Evolutionary conservation across 2,329 filamentous ascomycete genomes (phyloP), one percentile per base, ranked within the genome.

Genomic region (Cordyceps tenuipes): DNA sequence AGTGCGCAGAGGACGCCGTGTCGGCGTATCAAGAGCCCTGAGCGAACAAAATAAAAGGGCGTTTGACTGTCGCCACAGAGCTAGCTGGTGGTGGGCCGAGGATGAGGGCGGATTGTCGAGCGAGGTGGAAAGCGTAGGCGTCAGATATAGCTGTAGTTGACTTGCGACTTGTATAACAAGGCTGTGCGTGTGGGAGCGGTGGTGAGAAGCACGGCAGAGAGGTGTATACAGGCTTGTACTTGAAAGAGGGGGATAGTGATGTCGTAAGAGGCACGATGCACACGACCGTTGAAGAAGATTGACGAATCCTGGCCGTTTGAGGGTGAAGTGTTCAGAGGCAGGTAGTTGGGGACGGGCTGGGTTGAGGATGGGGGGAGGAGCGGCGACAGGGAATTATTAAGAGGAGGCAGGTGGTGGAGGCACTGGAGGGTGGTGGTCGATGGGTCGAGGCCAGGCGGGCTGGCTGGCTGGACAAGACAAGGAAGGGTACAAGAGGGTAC

Each of bases 31-130:
- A 21, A 61, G 51, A 60, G 61, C 60, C 61, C 57, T 60, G 60
- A 53, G 60, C 64, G 49, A 60, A 65, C 65, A 66, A 66, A 66
- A 66, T 62, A 62, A 62, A 47, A 63, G 61, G 3, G 61, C 61
- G 61, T 62, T 62, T 62, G 57, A 57, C 61, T 62, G 61, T 60
- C 61, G 61, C 61, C 61, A 62, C 61, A 62, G 57, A 53, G 54
- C 46, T 60, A 61, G 58, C 54, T 59, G 56, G 57, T 55, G 60
- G 41, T 61, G 59, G 62, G 43, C 41, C 34, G 48, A 46, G 13
- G 43, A 44, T 23, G 59, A 12, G 21, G 31, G 49, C 48, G 19
- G 34, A 48, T 23, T n/a, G 39, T 39, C 50, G 51, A 49, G 15
- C 17, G 41, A 56, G 53, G 34, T 15, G 58, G 43, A 48, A 54